phyloP scores from a whole-genome alignment of 495 filamentous ascomycete species.

The Pseudotulostoma volvatum region DNA sequence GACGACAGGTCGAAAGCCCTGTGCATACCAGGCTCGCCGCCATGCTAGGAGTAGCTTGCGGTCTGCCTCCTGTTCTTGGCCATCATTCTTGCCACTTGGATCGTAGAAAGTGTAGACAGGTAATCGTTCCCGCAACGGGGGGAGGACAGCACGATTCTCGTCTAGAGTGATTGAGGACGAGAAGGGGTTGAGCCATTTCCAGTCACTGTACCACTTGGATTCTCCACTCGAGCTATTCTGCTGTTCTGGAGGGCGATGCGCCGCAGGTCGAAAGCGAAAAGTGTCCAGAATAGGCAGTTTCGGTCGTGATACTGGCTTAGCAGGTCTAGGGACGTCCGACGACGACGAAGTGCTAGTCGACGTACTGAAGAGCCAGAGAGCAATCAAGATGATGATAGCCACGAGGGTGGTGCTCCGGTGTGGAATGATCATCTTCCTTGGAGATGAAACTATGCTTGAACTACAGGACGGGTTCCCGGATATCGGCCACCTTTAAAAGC shows the following conservation, averaged over 20 bases:
- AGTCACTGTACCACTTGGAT: conserved; percentile 72
- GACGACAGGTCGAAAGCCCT: conserved; percentile 77
- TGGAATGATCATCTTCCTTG: conserved; percentile 26
- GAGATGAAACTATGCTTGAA: no score
- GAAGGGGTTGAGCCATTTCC: conserved; percentile 81
- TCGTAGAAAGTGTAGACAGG: conserved; percentile 93
- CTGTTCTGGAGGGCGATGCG: conserved; percentile 63
- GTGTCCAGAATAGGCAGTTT: conserved; percentile 19
- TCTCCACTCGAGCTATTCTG: conserved; percentile 66
- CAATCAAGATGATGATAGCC: conserved; percentile 27
- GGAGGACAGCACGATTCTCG: conserved; percentile 73
- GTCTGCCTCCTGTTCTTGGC: conserved; percentile 48
- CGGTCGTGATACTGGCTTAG: conserved; percentile 24
- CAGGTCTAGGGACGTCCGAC: conserved; percentile 15
- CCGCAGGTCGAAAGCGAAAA: conserved; percentile 42
- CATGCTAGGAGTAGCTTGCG: conserved; percentile 68
- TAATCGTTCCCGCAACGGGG: conserved; percentile 52
- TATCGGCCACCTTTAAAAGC: no score
- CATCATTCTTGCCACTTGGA: conserved; percentile 41
- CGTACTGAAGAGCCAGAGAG: conserved; percentile 29
- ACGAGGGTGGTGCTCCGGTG: conserved; percentile 28
- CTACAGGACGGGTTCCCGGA: no score
- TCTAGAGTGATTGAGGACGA: conserved; percentile 73
- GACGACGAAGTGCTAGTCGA: conserved; percentile 16
- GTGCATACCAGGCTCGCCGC: conserved; percentile 86